A percentile compares a stretch with the other conserved stretches of the same genome.
Conservation (phyloP, 2,329 filamentous ascomycete genomes). For the Aspergillus caelatus region DNA sequence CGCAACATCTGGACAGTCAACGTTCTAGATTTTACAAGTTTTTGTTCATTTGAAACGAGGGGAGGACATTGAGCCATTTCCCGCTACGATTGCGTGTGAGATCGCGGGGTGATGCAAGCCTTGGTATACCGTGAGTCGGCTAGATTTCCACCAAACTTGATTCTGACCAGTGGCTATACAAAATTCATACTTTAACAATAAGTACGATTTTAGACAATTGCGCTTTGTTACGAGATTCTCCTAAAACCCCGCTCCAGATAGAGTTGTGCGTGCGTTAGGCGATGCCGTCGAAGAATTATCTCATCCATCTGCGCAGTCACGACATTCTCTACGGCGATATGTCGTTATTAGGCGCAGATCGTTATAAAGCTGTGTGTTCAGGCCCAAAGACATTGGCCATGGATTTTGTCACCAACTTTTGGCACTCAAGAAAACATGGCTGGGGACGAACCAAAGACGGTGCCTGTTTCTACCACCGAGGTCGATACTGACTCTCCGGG, state of each 20-base stretch:
- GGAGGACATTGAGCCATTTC: background rate
- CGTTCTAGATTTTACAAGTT: background rate
- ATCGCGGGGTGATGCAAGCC: background rate
- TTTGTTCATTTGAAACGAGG: background rate
- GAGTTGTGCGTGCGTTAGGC: too few relatives aligned
- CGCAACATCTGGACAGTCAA: background rate
- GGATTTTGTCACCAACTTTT: background rate
- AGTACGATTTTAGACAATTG: fast-evolving
- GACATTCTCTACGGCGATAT: background rate
- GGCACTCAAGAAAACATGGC: background rate
- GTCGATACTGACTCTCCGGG: background rate
- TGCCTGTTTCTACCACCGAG: background rate
- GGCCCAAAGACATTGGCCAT: background rate
- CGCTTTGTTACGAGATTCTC: background rate
- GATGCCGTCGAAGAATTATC: background rate
- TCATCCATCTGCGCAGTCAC: background rate
- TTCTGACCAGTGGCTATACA: background rate
- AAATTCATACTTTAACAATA: background rate
- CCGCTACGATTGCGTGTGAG: background rate
- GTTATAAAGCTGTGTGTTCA: background rate
- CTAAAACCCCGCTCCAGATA: background rate
- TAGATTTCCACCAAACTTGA: background rate
- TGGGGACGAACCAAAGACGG: background rate
- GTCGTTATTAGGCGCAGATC: background rate
- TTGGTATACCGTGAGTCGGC: background rate